Evolutionary conservation across 371 early-diverging fungal species (phyloP), one percentile per base, ranked within the genome.

Genomic region (Mucor racemosus): DNA sequence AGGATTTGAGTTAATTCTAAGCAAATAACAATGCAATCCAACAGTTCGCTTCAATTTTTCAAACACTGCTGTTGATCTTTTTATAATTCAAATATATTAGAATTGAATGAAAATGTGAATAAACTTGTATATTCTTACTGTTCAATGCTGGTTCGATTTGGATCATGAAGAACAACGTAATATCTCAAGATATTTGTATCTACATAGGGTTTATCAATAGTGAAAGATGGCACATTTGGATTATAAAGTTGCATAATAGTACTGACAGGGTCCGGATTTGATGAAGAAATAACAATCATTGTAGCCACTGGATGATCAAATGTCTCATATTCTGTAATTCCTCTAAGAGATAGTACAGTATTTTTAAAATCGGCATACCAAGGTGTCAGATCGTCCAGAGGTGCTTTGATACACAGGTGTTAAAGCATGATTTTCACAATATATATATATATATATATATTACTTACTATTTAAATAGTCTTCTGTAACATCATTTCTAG

Each of bases 221-320:
- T 84, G 40, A 86, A 78, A 7, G 84, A 75, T 19, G 87, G 86
- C 21, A 78, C 67, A 2, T 81, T 84, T 54, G 85, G 81, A 55
- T 86, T 85, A 61, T 84, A 86, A 17, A 94, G 79, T 41, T 81
- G 79, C 55, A 84, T 80, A 33, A 94, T 78, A 1, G 89, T 82
- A 8, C 80, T 85, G 17, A 95, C 80, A 0, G 96, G 95, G 67
- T 96, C 94, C 0, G 89, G 81, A 46, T 92, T 87, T 1, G 86
- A 68, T 1, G 95, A 90, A 0, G 96, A 92, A 13, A 91, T 88
- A 9, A 90, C 94, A 55, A 93, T 80, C 53, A 97, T 67, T 50
- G 83, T 86, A 8, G 94, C 95, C 1, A 97, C 91, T 3, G 98
- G 97, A 70, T 97, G 97, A 62, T 94, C 92, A 73, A 98, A 97